Evolutionary conservation across 306 rosid genomes (phyloP).

Genomic region (Trifolium repens): DNA sequence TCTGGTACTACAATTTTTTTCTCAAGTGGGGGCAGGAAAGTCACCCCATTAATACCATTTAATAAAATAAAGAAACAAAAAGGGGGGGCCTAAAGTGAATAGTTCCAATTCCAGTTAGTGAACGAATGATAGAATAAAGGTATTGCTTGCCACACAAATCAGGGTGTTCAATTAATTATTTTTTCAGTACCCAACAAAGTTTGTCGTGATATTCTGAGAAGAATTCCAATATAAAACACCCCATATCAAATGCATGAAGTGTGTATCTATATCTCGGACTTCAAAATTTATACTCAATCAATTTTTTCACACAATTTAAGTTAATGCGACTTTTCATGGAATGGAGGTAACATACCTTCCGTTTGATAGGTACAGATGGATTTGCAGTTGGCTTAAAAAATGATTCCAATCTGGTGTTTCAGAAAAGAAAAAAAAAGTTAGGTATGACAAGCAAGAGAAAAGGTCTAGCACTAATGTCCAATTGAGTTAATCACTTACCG

Average conservation of each 20-base stretch:
- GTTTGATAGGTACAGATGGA: conserved; percentile 71
- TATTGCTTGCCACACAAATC: conserved; percentile 33
- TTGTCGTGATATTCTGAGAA: conserved; percentile 14
- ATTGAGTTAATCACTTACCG: conserved; percentile 58
- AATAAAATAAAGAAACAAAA: neutral
- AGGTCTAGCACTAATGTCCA: conserved; percentile 8
- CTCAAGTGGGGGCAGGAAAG: conserved; percentile 22
- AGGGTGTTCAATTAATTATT: conserved; percentile 10
- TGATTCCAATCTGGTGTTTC: conserved; percentile 71
- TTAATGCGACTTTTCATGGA: conserved; percentile 13
- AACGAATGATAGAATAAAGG: conserved; percentile 22
- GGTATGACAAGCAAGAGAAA: conserved; percentile 29
- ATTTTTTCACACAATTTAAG: conserved; percentile 23
- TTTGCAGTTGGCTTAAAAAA: conserved; percentile 81
- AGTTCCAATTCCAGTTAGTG: conserved; percentile 33
- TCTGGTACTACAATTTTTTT: conserved; percentile 10
- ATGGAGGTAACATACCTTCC: conserved; percentile 66
- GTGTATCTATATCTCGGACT: conserved; percentile 7
- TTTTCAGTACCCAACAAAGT: conserved; percentile 8
- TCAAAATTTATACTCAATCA: conserved; percentile 10
- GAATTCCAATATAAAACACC: conserved; percentile 28
- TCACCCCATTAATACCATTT: conserved; percentile 1
- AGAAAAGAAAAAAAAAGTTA: conserved; percentile 41
- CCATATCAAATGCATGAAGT: conserved; percentile 7
- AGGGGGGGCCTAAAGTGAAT: neutral